Evolutionary conservation across 495 filamentous ascomycete genomes (phyloP).

Genomic region (Terfezia boudieri): DNA sequence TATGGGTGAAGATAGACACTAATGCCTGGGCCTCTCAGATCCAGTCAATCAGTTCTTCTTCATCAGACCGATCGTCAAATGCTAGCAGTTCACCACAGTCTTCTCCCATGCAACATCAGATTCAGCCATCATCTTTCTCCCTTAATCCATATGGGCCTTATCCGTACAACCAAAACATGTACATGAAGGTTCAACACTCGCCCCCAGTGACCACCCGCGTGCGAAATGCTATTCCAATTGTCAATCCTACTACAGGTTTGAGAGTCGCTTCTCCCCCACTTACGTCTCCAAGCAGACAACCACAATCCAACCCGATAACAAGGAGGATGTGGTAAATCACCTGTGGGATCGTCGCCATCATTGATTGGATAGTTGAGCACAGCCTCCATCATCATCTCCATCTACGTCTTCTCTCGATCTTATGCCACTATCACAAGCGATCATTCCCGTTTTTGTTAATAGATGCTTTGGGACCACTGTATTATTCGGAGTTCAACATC

Average conservation of each 20-base stretch:
- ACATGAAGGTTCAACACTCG: conserved; percentile 2
- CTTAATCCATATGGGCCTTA: conserved; percentile 14
- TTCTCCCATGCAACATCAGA: conserved; percentile 65
- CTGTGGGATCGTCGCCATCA: background rate
- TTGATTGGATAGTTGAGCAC: background rate
- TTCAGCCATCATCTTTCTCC: conserved; percentile 33
- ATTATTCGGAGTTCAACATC: background rate
- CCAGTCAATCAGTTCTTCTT: background rate
- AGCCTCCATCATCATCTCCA: background rate
- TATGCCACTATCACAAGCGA: background rate
- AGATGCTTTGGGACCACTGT: background rate
- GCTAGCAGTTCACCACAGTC: conserved; percentile 84
- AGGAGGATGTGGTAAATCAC: conserved; percentile 14
- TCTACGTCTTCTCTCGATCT: background rate
- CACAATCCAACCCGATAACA: conserved; percentile 4
- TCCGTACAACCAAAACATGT: conserved; percentile 10
- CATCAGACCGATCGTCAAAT: conserved; percentile 76
- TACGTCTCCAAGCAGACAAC: conserved; percentile 14
- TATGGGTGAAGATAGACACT: background rate
- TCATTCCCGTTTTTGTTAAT: background rate
- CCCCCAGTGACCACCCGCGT: conserved; percentile 40
- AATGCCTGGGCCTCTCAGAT: background rate
- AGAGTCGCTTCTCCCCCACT: conserved; percentile 70
- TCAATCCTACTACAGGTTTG: conserved; percentile 85
- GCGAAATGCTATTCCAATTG: conserved; percentile 92